Conservation (phyloP, 768 basidiomycete genomes). For the Boletus coccyginus region DNA sequence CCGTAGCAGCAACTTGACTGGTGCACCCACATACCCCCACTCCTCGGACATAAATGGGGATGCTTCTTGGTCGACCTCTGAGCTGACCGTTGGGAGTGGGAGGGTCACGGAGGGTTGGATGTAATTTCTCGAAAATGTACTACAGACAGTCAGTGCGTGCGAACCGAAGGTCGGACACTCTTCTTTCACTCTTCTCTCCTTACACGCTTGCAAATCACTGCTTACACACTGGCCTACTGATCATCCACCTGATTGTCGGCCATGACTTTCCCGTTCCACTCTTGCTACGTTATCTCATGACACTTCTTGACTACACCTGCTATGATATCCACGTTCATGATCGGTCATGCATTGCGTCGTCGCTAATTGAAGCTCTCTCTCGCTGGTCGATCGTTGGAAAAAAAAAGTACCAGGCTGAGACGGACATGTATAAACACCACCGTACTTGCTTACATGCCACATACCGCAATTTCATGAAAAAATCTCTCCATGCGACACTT, state of each 20-base stretch:
- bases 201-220: slow-evolving; percentile 5
- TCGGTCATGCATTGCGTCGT: slow-evolving; percentile 25
- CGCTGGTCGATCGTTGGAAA: neutral
- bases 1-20: slow-evolving; percentile 50
- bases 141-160: slow-evolving; percentile 2
- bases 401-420: neutral
- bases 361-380: slow-evolving; percentile 40
- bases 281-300: slow-evolving; percentile 29
- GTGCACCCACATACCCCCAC: slow-evolving; percentile 51
- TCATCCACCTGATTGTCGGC: slow-evolving; percentile 7
- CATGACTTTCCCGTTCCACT: slow-evolving; percentile 22
- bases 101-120: slow-evolving; percentile 55
- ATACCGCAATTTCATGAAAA: slow-evolving; percentile 48
- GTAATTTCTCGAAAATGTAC: slow-evolving; percentile 14
- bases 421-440: neutral
- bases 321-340: slow-evolving; percentile 42
- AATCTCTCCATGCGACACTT: slow-evolving; percentile 64
- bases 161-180: slow-evolving; percentile 42
- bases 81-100: slow-evolving; percentile 47
- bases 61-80: slow-evolving; percentile 59
- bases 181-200: slow-evolving; percentile 17
- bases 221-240: slow-evolving; percentile 7
- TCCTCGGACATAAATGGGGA: slow-evolving; percentile 51
- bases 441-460: slow-evolving; percentile 34
- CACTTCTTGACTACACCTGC: slow-evolving; percentile 36